A percentile compares a stretch with the other conserved stretches of the same genome.
Conservation (phyloP, 331 rosid species). For the Rhamnella rubrinervis region DNA sequence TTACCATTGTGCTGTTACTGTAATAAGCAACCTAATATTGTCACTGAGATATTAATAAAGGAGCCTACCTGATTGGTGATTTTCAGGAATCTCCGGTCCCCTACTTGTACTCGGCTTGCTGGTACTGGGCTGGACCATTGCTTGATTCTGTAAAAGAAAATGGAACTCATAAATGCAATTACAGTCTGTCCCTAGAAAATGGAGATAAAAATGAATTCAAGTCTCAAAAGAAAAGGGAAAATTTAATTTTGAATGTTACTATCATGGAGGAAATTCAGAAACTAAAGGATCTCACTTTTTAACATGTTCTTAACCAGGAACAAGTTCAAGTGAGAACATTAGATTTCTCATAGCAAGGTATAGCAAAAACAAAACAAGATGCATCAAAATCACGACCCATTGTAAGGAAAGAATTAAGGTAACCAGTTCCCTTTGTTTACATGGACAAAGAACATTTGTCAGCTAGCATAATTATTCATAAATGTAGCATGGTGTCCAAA, state of each 20-base stretch:
- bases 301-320: background rate
- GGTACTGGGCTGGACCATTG: constrained; percentile 42
- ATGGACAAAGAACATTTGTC: background rate
- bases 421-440: background rate
- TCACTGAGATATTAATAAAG: constrained; percentile 2
- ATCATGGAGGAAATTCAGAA: no score
- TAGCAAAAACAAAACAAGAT: no score
- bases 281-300: no score
- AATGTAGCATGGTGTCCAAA: background rate
- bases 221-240: background rate
- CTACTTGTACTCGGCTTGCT: constrained; percentile 48
- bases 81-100: constrained; percentile 52
- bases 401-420: no score
- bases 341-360: no score
- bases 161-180: constrained; percentile 15
- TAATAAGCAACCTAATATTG: constrained; percentile 18
- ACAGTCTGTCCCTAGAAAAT: background rate
- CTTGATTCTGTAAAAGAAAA: constrained; percentile 53
- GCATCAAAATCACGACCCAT: no score
- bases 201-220: background rate
- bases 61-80: constrained; percentile 49
- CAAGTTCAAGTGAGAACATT: background rate
- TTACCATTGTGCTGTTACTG: background rate
- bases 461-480: background rate
- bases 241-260: background rate